A percentile compares a stretch with the other conserved stretches of the same genome.
phyloP scores from a whole-genome alignment of 306 rosid genomes.

The Cyamopsis tetragonoloba region DNA sequence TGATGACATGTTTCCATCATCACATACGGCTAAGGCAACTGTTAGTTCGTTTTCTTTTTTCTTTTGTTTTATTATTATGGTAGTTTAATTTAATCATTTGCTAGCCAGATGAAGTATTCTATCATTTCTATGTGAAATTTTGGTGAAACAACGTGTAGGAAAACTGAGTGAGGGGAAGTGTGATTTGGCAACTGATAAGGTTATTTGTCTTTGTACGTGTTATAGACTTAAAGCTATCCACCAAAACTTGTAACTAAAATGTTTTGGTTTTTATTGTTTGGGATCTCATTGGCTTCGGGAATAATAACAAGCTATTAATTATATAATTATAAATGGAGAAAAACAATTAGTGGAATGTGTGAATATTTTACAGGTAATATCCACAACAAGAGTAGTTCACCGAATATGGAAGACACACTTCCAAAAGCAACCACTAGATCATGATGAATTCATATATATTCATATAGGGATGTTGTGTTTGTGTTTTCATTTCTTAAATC shows the following conservation, averaged over 20 bases:
- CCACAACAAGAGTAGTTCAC: neutral
- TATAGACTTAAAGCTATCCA: neutral
- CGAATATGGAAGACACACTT: neutral
- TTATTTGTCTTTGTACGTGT: neutral
- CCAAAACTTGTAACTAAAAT: neutral
- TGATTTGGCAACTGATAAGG: neutral
- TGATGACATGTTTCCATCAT: too few species aligned
- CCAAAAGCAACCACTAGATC: constrained; percentile 15
- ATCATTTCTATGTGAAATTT: neutral
- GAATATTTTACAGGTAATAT: neutral
- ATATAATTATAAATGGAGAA: constrained; percentile 8
- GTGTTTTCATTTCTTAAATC: too few species aligned
- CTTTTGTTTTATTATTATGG: too few species aligned
- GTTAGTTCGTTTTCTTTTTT: too few species aligned
- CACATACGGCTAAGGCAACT: too few species aligned
- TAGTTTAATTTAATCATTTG: too few species aligned
- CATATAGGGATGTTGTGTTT: too few species aligned
- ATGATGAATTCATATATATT: too few species aligned
- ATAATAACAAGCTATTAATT: neutral
- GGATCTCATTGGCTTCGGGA: neutral
- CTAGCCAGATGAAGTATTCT: too few species aligned
- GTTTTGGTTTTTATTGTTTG: constrained; percentile 4
- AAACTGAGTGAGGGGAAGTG: neutral
- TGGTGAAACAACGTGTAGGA: neutral
- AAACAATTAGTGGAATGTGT: neutral